A percentile compares a stretch with the other conserved stretches of the same genome.
These are phyloP conservation scores for Neoarthrinium moseri DNA, from an alignment of 2,329 filamentous ascomycete genomes.

Conservation along the genomic window DNA sequence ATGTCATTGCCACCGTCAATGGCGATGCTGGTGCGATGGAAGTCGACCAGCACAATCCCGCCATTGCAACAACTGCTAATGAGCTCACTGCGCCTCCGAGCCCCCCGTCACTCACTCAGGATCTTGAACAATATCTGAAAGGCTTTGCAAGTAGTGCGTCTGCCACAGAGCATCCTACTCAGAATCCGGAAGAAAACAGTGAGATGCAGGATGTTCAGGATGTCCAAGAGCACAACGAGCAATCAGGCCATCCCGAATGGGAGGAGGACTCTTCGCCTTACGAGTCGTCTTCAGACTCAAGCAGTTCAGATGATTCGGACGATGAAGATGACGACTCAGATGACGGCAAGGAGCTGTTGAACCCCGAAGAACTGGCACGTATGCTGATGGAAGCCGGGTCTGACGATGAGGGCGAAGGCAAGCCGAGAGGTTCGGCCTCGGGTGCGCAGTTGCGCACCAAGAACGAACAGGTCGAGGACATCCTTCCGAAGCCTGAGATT, in stretches of 20 bases:
- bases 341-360: constrained; percentile 70
- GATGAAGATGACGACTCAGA: constrained; percentile 56
- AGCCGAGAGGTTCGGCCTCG: constrained; percentile 40
- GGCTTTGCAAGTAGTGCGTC: constrained; percentile 11
- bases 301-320: constrained; percentile 59
- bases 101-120: constrained; percentile 30
- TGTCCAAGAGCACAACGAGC: constrained; percentile 9
- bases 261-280: constrained; percentile 77
- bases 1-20: neutral
- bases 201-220: constrained; percentile 12
- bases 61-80: neutral
- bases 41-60: constrained; percentile 9
- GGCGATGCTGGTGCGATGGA: constrained; percentile 11
- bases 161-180: constrained; percentile 9
- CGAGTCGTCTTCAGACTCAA: constrained; percentile 63
- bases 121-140: no score
- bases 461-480: constrained; percentile 71
- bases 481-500: constrained; percentile 73
- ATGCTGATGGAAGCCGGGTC: constrained; percentile 85
- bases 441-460: constrained; percentile 67
- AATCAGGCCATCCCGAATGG: constrained; percentile 74
- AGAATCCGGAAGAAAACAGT: constrained; percentile 13
- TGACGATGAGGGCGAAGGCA: constrained; percentile 69
- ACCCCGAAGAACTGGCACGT: constrained; percentile 78
- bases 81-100: constrained; percentile 20